Evolutionary conservation across 169 alveolate species (phyloP), one percentile per base, ranked within the genome.

Genomic region (Plasmodium gaboni): DNA sequence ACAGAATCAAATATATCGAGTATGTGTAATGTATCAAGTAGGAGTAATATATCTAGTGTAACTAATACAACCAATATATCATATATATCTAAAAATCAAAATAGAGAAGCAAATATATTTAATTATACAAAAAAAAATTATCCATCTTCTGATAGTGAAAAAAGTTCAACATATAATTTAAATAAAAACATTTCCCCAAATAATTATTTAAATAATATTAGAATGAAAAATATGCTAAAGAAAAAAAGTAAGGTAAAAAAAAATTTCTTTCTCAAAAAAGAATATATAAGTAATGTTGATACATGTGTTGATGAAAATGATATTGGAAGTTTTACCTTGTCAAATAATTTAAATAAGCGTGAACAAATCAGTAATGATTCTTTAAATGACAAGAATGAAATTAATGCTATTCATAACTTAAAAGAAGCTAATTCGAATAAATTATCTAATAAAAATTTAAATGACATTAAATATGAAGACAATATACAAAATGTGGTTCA

Each of bases 291-390:
- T 63, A 83, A 57, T 48, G 65, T 83, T 19, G 83, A 67, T 15
- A 83, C 91, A 5, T 83, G 91, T 48, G 91, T 68, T 68, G 91
- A 83, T 83, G 91, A 83, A 68, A 83, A 83, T 68, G 91, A 83
- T 15, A 65, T 83, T 63, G 83, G 38, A 2, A 83, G 91, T 68
- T 83, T 83, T 71, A 68, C 73, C 46, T 53, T 68, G 32, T 83
- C 91, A 26, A 68, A 55, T 42, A 72, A 83, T 55, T 32, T 83
- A 59, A 71, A 53, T 10, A 24, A 38, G n/a, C 57, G 59, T 44
- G 72, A 48, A 38, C 32, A 51, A 19, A 59, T 17, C 19, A 71
- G 57, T 7, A 65, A 59, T 19, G 44, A 19, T 68, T 70, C 28
- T 28, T 12, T 78, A 5, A 60, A 67, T 44, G 50, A n/a, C 2